Evolutionary conservation across 116 monocot species (phyloP).

Genomic region (Papilionanthe hybrid): DNA sequence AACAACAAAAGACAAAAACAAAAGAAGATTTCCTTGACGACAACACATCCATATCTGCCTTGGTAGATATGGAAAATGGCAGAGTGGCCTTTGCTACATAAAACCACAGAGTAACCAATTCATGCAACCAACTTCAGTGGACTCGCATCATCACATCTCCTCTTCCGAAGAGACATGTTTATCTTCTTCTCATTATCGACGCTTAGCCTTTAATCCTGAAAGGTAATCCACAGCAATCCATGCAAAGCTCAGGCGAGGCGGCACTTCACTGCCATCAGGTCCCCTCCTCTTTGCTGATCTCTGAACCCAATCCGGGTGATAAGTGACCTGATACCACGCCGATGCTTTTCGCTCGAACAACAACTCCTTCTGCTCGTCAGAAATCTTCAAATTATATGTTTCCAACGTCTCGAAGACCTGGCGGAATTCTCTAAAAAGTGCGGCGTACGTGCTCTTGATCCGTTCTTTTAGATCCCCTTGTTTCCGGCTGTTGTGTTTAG

Average conservation of each 20-base stretch:
- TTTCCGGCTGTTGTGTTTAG: slow-evolving; percentile 54
- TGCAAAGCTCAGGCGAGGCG: slow-evolving; percentile 68
- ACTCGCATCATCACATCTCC: too few relatives aligned
- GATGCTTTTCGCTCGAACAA: slow-evolving; percentile 69
- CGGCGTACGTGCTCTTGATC: slow-evolving; percentile 54
- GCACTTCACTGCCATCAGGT: slow-evolving; percentile 35
- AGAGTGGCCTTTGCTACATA: slow-evolving; percentile 5
- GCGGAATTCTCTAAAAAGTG: slow-evolving; percentile 63
- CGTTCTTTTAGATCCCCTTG: slow-evolving; percentile 81
- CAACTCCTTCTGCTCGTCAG: slow-evolving; percentile 39
- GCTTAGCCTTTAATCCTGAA: slow-evolving; percentile 60
- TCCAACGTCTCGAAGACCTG: slow-evolving; percentile 37
- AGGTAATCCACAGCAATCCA: slow-evolving; percentile 88
- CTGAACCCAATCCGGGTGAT: slow-evolving; percentile 65
- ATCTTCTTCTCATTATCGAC: neutral
- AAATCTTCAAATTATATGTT: slow-evolving; percentile 12
- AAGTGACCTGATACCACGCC: slow-evolving; percentile 93
- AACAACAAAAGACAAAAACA: too few relatives aligned
- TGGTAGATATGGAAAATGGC: neutral
- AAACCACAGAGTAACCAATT: neutral
- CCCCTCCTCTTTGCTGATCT: slow-evolving; percentile 28
- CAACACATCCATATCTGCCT: too few relatives aligned
- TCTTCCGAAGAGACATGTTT: neutral
- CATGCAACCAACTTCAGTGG: neutral
- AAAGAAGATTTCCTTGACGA: too few relatives aligned